phyloP scores from a whole-genome alignment of 2,329 filamentous ascomycete species.

The Teratosphaeria gauchensis region DNA sequence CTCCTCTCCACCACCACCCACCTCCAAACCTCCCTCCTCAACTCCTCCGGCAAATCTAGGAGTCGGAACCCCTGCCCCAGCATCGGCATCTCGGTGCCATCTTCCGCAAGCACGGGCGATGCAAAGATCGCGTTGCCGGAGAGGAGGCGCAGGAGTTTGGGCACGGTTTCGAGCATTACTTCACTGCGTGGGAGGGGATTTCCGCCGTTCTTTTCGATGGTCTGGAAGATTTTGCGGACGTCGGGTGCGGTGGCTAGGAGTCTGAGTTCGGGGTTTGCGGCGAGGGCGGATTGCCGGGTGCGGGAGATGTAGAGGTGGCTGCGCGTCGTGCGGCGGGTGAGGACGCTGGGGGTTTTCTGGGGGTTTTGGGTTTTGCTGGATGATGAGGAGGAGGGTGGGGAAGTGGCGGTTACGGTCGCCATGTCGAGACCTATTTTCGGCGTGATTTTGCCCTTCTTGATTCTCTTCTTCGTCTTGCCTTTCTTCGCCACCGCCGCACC shows the following conservation, averaged over 20 bases:
- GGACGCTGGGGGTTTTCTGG: neutral
- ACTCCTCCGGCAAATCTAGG: constrained; percentile 8
- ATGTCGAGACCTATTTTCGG: neutral
- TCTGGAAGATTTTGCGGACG: neutral
- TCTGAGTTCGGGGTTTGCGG: neutral
- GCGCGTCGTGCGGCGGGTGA: neutral
- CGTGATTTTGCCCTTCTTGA: neutral
- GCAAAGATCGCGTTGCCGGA: neutral
- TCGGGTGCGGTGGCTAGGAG: neutral
- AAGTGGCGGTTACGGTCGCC: neutral
- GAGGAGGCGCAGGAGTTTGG: neutral
- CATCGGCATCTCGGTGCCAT: neutral
- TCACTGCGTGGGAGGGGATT: neutral
- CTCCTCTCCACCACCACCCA: constrained; percentile 11
- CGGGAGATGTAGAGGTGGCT: neutral
- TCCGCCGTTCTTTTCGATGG: neutral
- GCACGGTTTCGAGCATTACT: neutral
- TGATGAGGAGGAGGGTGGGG: neutral
- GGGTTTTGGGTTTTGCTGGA: neutral
- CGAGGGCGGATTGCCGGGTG: neutral
- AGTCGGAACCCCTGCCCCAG: constrained; percentile 1
- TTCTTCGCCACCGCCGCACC: neutral
- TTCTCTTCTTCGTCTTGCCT: neutral
- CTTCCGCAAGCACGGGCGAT: neutral
- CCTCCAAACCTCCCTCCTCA: constrained; percentile 11